A percentile compares a stretch with the other conserved stretches of the same genome.
Conservation (phyloP, 192 early-diverging fungal species). For the Coemansia sp. region DNA sequence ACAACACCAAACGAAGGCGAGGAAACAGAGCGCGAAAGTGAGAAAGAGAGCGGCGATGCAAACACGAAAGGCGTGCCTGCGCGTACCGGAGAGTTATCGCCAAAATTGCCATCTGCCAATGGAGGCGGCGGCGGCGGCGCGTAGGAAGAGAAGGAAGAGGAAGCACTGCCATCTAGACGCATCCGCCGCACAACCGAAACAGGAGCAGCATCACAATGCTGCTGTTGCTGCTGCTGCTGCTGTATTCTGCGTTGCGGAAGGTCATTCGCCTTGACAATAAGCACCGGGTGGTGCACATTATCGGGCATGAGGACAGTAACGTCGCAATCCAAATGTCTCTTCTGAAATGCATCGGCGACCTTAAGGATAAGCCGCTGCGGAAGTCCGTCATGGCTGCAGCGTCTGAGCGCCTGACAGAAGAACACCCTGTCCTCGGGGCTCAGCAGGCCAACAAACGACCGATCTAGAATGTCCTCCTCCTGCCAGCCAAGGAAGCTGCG, state of each 20-base stretch:
- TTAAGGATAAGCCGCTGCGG: slow-evolving; percentile 47
- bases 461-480: slow-evolving; percentile 40
- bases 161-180: slow-evolving; percentile 5
- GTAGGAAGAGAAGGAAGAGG: background rate
- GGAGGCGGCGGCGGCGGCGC: background rate
- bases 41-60: background rate
- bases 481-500: slow-evolving; percentile 44
- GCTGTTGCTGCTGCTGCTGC: slow-evolving; percentile 12
- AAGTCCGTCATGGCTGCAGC: slow-evolving; percentile 43
- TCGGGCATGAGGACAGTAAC: slow-evolving; percentile 56
- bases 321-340: slow-evolving; percentile 39
- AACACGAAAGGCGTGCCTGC: slow-evolving; percentile 7
- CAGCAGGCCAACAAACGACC: slow-evolving; percentile 45
- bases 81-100: background rate
- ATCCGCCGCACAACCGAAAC: slow-evolving; percentile 12
- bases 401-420: slow-evolving; percentile 41
- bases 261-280: slow-evolving; percentile 48
- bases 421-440: slow-evolving; percentile 41
- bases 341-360: slow-evolving; percentile 3
- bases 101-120: background rate
- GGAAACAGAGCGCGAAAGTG: background rate
- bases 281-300: slow-evolving; percentile 44
- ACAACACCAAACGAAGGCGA: background rate
- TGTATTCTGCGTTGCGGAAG: slow-evolving; percentile 8
- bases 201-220: background rate